Base-by-base conservation (phyloP, 805 yeast genomes). In the Martiniozyma abietophila region DNA sequence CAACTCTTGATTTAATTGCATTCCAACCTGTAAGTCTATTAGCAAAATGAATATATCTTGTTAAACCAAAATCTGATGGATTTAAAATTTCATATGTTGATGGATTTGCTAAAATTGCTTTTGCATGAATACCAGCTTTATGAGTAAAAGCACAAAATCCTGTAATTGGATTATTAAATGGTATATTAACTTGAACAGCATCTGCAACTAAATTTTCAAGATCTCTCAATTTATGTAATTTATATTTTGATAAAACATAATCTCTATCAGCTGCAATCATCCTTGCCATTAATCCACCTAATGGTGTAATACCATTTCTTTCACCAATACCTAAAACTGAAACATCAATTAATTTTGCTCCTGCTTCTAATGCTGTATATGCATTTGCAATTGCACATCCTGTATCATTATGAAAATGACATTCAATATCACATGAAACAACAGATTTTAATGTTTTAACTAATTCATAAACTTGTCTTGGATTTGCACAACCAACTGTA, bases 91-190 rank as follows among this genome's bases (percentile, higher is more conserved):
- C 98, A 61, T 89, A 89, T n/a, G 97, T 92, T 30, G 96, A 85
- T 43, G 98, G 98, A 65, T 89, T 92, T 39, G 98, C 98, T 47
- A 89, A 74, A 49, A 89, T 89, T 38, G 97, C 97, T 71, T 92
- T 89, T 52, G 98, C 97, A 61, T 89, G 98, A 58, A 89, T 88
- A 63, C 98, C 98, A 39, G 98, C 98, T 72, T 89, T 89, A 69
- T 89, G 98, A 40, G 98, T 89, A 68, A 89, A 89, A 29, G 98
- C 98, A 70, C 97, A 92, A 80, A 92, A 92, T 22, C 98, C 98
- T 27, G 98, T 89, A 61, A 89, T 85, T 50, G 97, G 97, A 69
- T 89, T 89, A 73, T 89, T 89, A 73, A 89, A 89, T 40, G 98
- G 98, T 53, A 92, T 74, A 64, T 89, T 89, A 44, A 89, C 96